Percentiles rank a stretch among this genome's conserved stretches.
phyloP scores from a whole-genome alignment of 139 green algal genomes.

The Nannochloris sp. region DNA sequence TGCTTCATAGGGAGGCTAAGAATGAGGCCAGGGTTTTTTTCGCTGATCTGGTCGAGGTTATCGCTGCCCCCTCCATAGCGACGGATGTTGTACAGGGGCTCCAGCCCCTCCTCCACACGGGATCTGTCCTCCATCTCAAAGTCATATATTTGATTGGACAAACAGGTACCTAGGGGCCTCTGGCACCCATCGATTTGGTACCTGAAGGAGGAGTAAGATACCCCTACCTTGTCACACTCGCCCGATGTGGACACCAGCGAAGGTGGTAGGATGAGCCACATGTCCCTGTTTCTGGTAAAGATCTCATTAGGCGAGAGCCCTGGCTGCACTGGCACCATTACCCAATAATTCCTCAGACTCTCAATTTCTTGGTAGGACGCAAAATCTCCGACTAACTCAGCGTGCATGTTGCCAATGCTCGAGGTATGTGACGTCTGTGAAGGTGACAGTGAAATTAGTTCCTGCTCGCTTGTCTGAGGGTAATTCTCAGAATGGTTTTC shows the following conservation, averaged over 20 bases:
- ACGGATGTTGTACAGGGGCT: slow-evolving; percentile 51
- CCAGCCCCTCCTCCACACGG: slow-evolving; percentile 34
- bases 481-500: neutral
- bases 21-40: neutral
- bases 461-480: neutral
- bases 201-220: slow-evolving; percentile 14
- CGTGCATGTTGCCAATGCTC: slow-evolving; percentile 26
- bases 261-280: slow-evolving; percentile 66
- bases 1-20: slow-evolving; percentile 52
- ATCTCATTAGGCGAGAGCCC: slow-evolving; percentile 13
- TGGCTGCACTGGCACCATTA: slow-evolving; percentile 23
- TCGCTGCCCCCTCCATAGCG: slow-evolving; percentile 36
- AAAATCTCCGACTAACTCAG: slow-evolving; percentile 67
- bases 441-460: slow-evolving; percentile 50
- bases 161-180: slow-evolving; percentile 32
- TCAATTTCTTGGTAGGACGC: slow-evolving; percentile 54
- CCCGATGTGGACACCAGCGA: slow-evolving; percentile 29
- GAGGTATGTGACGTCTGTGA: slow-evolving; percentile 30
- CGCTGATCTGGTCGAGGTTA: slow-evolving; percentile 14
- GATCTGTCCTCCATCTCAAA: slow-evolving; percentile 36
- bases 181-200: slow-evolving; percentile 17
- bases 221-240: slow-evolving; percentile 58
- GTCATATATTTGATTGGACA: slow-evolving; percentile 58
- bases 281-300: slow-evolving; percentile 32
- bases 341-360: slow-evolving; percentile 39